Conservation (phyloP, 192 early-diverging fungal genomes). For the Linnemannia hyalina region DNA sequence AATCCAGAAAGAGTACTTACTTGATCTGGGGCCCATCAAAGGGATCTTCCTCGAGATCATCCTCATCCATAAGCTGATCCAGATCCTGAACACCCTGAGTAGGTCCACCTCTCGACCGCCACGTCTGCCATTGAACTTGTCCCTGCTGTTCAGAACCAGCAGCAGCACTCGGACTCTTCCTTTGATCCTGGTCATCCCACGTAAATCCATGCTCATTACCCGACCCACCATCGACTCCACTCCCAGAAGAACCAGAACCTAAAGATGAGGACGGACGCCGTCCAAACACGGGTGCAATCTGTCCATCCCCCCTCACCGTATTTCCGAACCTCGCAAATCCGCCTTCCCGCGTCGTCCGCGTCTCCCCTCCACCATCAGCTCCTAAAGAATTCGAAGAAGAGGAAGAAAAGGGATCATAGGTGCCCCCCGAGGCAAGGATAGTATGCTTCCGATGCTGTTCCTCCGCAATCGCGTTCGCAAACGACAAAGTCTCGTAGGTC, state of each 20-base stretch:
- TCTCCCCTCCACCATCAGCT: neutral
- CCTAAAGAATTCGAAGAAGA: neutral
- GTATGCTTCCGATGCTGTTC: constrained; percentile 16
- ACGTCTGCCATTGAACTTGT: constrained; percentile 28
- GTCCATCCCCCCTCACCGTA: neutral
- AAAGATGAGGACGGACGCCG: neutral
- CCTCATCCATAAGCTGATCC: constrained; percentile 12
- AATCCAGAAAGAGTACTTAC: neutral
- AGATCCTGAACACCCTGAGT: constrained; percentile 10
- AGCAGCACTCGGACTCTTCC: neutral
- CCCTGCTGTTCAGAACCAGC: neutral
- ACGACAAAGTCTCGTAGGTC: constrained; percentile 30
- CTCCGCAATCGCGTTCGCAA: constrained; percentile 29
- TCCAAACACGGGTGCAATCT: neutral
- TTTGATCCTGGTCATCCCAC: neutral
- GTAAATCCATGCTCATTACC: neutral
- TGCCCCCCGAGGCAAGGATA: neutral
- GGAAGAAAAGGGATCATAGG: constrained; percentile 1
- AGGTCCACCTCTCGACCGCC: neutral
- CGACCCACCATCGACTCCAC: neutral
- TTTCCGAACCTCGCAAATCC: constrained; percentile 40
- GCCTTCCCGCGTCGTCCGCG: constrained; percentile 8
- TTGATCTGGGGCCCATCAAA: constrained; percentile 24
- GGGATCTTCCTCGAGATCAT: constrained; percentile 2
- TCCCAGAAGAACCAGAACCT: neutral